A percentile compares a stretch with the other conserved stretches of the same genome.
Conservation (phyloP, 768 basidiomycete genomes). For the Boletus huronensis region DNA sequence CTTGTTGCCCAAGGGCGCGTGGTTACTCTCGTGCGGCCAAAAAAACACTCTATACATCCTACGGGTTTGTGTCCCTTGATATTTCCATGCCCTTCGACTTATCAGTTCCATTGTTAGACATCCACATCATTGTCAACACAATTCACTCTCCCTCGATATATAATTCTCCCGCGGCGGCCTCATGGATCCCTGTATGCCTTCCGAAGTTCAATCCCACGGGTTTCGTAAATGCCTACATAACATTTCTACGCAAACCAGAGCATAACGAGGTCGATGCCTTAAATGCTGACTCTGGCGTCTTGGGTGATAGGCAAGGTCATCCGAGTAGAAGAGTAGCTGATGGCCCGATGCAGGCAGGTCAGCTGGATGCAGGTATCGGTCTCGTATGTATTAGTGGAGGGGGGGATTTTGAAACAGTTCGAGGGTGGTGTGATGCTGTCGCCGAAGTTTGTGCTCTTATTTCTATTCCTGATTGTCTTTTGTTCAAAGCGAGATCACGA, state of each 20-base stretch:
- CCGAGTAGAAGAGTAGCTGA: neutral
- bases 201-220: constrained; percentile 89
- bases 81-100: neutral
- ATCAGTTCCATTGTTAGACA: constrained; percentile 43
- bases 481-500: neutral
- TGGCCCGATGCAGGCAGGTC: constrained; percentile 16
- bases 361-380: constrained; percentile 43
- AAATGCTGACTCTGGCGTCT: neutral
- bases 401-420: constrained; percentile 81
- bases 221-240: constrained; percentile 90
- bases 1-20: constrained; percentile 76
- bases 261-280: constrained; percentile 5
- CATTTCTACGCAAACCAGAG: constrained; percentile 53
- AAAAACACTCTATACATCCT: constrained; percentile 93
- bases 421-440: constrained; percentile 70
- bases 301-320: constrained; percentile 3
- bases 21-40: constrained; percentile 84
- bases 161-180: constrained; percentile 75
- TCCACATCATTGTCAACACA: constrained; percentile 91
- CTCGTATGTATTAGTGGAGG: constrained; percentile 80
- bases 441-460: constrained; percentile 43
- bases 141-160: constrained; percentile 76
- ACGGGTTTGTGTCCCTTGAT: constrained; percentile 51
- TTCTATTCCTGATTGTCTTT: neutral
- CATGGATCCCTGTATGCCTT: constrained; percentile 94